Percentiles rank a stretch among this genome's conserved stretches.
These are phyloP conservation scores for Globisporangium abappressorium DNA, from an alignment of 352 stramenopile species.

Conservation along the genomic window DNA sequence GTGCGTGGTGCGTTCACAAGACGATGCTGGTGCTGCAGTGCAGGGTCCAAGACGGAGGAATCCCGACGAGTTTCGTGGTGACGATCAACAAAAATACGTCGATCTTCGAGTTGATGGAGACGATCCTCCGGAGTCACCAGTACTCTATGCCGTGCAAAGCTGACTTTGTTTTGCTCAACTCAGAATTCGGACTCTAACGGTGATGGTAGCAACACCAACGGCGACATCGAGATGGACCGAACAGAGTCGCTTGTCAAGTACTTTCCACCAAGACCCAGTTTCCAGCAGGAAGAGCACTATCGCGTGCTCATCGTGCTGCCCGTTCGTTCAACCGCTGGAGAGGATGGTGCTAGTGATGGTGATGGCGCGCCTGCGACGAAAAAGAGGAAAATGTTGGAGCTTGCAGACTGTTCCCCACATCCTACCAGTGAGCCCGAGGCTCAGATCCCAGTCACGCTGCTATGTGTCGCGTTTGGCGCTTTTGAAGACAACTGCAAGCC, in stretches of 20 bases:
- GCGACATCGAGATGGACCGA: neutral
- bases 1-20: neutral
- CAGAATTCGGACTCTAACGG: neutral
- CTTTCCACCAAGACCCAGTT: neutral
- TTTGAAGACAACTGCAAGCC: conserved; percentile 7
- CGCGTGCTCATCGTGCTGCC: neutral
- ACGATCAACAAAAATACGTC: neutral
- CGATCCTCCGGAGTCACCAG: neutral
- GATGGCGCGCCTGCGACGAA: neutral
- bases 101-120: neutral
- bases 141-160: conserved; percentile 4
- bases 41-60: neutral
- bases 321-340: neutral
- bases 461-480: neutral
- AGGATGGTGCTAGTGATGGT: neutral
- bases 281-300: conserved; percentile 5
- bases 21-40: conserved; percentile 6
- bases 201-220: neutral
- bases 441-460: neutral
- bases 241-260: neutral
- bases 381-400: neutral
- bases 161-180: neutral
- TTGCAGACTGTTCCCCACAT: neutral
- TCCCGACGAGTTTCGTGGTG: neutral
- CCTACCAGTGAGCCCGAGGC: neutral